phyloP scores from a whole-genome alignment of 768 basidiomycete species.

The Tylopilus sp. region DNA sequence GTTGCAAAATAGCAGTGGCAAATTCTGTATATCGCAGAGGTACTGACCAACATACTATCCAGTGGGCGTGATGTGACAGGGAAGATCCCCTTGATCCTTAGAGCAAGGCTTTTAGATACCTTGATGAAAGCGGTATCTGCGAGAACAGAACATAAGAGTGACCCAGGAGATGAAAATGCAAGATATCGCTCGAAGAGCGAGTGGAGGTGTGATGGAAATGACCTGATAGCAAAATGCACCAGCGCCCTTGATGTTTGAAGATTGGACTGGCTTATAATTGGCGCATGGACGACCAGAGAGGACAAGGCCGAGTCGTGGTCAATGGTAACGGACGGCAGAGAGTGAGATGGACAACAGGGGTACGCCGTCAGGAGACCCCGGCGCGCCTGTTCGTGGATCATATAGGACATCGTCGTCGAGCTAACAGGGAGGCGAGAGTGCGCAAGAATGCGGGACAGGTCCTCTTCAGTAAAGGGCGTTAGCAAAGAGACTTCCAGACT shows the following conservation, averaged over 20 bases:
- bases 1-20: conserved; percentile 7
- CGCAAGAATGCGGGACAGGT: conserved; percentile 43
- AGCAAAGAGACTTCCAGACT: conserved; percentile 79
- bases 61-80: conserved; percentile 5
- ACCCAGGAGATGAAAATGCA: conserved; percentile 4
- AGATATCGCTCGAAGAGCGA: conserved; percentile 25
- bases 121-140: conserved; percentile 14
- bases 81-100: conserved; percentile 11
- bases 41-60: conserved; percentile 29
- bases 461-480: conserved; percentile 38
- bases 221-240: conserved; percentile 27
- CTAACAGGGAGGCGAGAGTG: conserved; percentile 46
- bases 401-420: conserved; percentile 7
- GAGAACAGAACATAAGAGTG: conserved; percentile 18
- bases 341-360: neutral
- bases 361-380: conserved; percentile 18
- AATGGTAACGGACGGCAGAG: conserved; percentile 38
- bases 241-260: conserved; percentile 17
- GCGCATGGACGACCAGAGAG: conserved; percentile 38
- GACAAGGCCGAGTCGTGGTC: conserved; percentile 50
- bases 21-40: conserved; percentile 14
- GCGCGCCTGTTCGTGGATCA: conserved; percentile 23
- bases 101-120: conserved; percentile 10
- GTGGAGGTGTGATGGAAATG: conserved; percentile 9
- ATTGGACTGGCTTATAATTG: conserved; percentile 25